Conservation (phyloP, 1,139 yeast genomes). For the Yamadazyma membranifaciens region DNA sequence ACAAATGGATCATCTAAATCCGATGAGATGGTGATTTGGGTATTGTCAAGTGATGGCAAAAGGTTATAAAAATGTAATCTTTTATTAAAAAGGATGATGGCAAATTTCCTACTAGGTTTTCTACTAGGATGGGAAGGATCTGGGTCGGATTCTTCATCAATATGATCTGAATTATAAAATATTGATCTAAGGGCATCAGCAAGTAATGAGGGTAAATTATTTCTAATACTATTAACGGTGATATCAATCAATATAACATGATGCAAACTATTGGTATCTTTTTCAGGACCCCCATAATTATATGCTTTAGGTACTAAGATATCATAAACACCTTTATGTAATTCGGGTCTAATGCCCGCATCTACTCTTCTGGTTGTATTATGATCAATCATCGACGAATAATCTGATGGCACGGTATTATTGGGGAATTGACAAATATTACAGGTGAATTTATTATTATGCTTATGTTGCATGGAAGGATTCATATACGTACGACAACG, state of each 20-base stretch:
- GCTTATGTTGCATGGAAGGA: conserved; percentile 74
- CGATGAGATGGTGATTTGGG: conserved; percentile 65
- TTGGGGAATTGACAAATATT: conserved; percentile 81
- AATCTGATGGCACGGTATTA: conserved; percentile 67
- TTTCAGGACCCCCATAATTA: conserved; percentile 44
- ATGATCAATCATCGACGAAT: conserved; percentile 59
- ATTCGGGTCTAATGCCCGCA: conserved; percentile 66
- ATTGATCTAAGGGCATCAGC: conserved; percentile 72
- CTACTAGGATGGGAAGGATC: background rate
- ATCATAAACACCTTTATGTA: conserved; percentile 83
- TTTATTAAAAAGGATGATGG: conserved; percentile 77
- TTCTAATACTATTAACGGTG: conserved; percentile 58
- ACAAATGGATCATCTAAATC: conserved; percentile 81
- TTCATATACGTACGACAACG: conserved; percentile 90
- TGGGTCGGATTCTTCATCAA: conserved; percentile 13
- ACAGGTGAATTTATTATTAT: conserved; percentile 69
- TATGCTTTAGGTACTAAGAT: conserved; percentile 74
- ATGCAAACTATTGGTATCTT: conserved; percentile 46
- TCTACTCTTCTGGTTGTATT: conserved; percentile 59
- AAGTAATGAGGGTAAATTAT: conserved; percentile 62
- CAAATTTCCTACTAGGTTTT: conserved; percentile 39
- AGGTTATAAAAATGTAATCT: conserved; percentile 74
- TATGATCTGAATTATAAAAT: conserved; percentile 29
- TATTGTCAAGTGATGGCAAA: conserved; percentile 49
- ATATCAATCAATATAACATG: conserved; percentile 81